Percentiles rank a stretch among this genome's conserved stretches.
These are phyloP conservation scores for Colletotrichum sp. DNA, from an alignment of 2,329 filamentous ascomycete genomes.

Conservation along the genomic window DNA sequence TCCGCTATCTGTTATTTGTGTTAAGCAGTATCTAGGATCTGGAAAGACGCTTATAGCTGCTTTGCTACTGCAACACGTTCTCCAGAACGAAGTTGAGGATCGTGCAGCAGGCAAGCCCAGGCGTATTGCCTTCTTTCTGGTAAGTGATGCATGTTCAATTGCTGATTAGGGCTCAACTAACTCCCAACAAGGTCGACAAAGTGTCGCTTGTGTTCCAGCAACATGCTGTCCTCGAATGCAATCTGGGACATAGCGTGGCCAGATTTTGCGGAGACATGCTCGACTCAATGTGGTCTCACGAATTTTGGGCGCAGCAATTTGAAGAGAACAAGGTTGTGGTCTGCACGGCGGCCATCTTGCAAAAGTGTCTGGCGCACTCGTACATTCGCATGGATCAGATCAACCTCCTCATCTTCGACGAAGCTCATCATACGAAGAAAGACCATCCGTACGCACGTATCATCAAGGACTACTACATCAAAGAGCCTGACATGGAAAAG, in stretches of 20 bases:
- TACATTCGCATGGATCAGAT: constrained; percentile 83
- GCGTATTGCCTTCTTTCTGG: constrained; percentile 85
- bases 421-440: constrained; percentile 95
- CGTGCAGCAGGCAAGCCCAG: constrained; percentile 63
- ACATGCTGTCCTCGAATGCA: constrained; percentile 78
- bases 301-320: constrained; percentile 59
- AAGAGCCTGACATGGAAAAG: constrained; percentile 43
- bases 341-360: constrained; percentile 88
- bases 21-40: constrained; percentile 64
- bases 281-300: constrained; percentile 41
- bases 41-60: constrained; percentile 98
- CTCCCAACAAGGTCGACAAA: constrained; percentile 69
- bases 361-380: constrained; percentile 77
- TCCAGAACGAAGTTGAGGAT: constrained; percentile 78
- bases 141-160: constrained; percentile 33
- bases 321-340: constrained; percentile 81
- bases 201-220: constrained; percentile 93
- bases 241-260: constrained; percentile 74
- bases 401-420: constrained; percentile 92
- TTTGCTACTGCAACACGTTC: constrained; percentile 76
- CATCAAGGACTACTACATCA: constrained; percentile 83
- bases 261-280: constrained; percentile 73
- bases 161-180: neutral
- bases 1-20: neutral
- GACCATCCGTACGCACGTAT: constrained; percentile 90